phyloP scores from a whole-genome alignment of 176 grass and related monocot species.

The Panicum miliaceum region DNA sequence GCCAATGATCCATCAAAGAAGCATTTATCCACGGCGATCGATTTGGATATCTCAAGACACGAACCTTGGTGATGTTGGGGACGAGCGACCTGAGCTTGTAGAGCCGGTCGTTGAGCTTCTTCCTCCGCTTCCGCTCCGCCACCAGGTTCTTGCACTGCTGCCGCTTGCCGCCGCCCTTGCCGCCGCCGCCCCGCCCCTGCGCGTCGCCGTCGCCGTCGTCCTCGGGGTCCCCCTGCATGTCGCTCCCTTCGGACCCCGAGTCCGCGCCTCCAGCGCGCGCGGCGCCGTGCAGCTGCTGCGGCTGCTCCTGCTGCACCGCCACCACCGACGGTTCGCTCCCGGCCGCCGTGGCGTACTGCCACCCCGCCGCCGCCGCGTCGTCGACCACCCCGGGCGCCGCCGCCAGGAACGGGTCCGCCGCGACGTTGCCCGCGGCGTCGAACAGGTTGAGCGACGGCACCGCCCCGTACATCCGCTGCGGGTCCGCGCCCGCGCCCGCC shows the following conservation, averaged over 20 bases:
- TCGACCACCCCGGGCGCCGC: constrained; percentile 14
- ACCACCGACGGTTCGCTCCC: constrained; percentile 44
- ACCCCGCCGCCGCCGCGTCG: constrained; percentile 25
- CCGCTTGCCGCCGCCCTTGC: constrained; percentile 60
- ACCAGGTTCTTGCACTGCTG: constrained; percentile 91
- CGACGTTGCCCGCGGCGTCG: constrained; percentile 40
- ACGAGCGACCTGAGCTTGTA: constrained; percentile 83
- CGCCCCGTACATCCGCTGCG: constrained; percentile 47
- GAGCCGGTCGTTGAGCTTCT: constrained; percentile 90
- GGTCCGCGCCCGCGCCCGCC: constrained; percentile 30
- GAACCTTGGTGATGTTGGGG: constrained; percentile 95
- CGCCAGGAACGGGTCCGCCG: constrained; percentile 41
- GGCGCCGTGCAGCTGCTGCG: constrained; percentile 39
- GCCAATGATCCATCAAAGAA: background rate
- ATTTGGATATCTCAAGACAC: too few species aligned
- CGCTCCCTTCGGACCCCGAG: constrained; percentile 79
- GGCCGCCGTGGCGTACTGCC: constrained; percentile 30
- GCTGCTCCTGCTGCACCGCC: constrained; percentile 36
- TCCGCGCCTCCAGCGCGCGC: constrained; percentile 35
- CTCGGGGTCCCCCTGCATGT: constrained; percentile 57
- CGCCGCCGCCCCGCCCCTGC: constrained; percentile 7
- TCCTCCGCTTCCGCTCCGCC: constrained; percentile 71
- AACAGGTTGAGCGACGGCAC: constrained; percentile 46
- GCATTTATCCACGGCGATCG: background rate
- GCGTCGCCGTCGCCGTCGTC: constrained; percentile 65